phyloP scores from a whole-genome alignment of 2,329 filamentous ascomycete genomes.

The Pseudohalonectria lignicola region DNA sequence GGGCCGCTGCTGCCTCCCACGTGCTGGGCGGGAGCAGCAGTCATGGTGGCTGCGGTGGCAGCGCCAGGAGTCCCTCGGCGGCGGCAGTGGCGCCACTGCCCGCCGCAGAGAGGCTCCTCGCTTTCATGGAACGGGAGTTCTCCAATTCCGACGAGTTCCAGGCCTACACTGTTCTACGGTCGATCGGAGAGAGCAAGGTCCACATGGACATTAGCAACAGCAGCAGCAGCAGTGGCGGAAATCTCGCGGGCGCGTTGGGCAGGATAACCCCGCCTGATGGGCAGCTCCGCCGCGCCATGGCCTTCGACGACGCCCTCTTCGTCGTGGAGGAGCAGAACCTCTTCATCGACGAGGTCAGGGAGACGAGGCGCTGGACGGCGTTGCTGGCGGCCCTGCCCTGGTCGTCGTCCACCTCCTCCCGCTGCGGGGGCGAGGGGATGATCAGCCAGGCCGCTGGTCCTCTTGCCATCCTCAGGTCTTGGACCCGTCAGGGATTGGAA shows the following conservation, averaged over 20 bases:
- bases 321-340: slow-evolving; percentile 86
- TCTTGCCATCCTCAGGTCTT: slow-evolving; percentile 20
- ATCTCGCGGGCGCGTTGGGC: neutral
- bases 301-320: slow-evolving; percentile 61
- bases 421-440: neutral
- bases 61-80: no score
- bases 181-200: slow-evolving; percentile 19
- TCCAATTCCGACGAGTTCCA: slow-evolving; percentile 22
- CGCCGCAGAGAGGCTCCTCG: slow-evolving; percentile 31
- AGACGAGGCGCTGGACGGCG: slow-evolving; percentile 57
- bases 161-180: slow-evolving; percentile 26
- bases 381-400: slow-evolving; percentile 25
- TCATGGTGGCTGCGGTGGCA: no score
- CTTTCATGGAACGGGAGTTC: slow-evolving; percentile 27
- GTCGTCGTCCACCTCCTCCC: no score
- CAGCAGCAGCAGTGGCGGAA: no score
- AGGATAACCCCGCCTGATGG: slow-evolving; percentile 15
- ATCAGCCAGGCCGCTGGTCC: slow-evolving; percentile 8
- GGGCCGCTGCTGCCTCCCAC: slow-evolving; percentile 35
- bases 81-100: slow-evolving; percentile 32
- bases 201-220: neutral
- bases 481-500: slow-evolving; percentile 39
- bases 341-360: slow-evolving; percentile 74
- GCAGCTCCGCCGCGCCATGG: slow-evolving; percentile 32
- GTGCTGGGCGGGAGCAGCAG: slow-evolving; percentile 29